Base-by-base conservation (phyloP, 768 basidiomycete species). In the Galerina sulciceps region DNA sequence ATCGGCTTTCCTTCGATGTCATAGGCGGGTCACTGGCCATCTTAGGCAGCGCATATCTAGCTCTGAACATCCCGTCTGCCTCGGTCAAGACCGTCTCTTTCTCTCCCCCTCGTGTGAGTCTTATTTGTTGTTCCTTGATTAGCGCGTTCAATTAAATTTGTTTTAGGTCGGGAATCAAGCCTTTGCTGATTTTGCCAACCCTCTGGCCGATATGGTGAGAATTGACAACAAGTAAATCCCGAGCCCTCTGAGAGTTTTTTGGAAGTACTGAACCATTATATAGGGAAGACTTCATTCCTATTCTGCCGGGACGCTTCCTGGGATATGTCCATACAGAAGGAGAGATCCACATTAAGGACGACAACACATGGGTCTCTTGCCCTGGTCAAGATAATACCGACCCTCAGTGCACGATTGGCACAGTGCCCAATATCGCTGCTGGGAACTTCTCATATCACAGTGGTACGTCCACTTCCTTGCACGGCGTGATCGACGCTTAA, bases 101-200 rank as follows among this genome's bases (percentile, higher is more conserved):
- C 50, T 76, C 75, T 13, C 60, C 76, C 53, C 79, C 79, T 37
- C 69, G 79, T n/a, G 79, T 78, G 65, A 22, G 67, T 68, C 14
- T 6, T 41, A n/a, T 41, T 4, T n/a, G 38, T 23, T 11, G 10
- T 31, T 22, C 6, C 23, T 52, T 14, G 13, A 10, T 9, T 8
- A 1, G 1, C 15, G 37, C 50, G 10, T 26, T 37, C n/a, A 50
- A 36, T 10, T 9, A 13, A 4, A 34, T 17, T 23, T 42, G 4
- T 37, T 6, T 11, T 35, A 79, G 78, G 79, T 79, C 17, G 85
- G 86, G 5, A 87, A 87, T 67, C 78, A 78, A 61, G 82, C 74
- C 1, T 89, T 87, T 61, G 86, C 85, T 0, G 64, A 85, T 65
- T 85, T 82, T 64, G 80, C 86, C 40, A 84, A 87, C 61, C 73